phyloP scores from a whole-genome alignment of 2,329 filamentous ascomycete species.

The Pseudogymnoascus sp. region DNA sequence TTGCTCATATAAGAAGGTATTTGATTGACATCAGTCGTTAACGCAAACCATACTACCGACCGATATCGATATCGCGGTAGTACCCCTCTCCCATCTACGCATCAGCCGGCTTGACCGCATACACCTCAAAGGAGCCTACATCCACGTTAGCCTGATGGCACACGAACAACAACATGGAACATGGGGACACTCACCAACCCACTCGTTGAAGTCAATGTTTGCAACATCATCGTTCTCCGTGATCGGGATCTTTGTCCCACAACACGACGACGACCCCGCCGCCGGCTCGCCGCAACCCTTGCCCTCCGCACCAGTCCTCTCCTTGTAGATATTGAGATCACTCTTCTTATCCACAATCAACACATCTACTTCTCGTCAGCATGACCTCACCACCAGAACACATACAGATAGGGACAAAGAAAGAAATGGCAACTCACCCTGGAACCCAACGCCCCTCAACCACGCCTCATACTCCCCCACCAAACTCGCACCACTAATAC shows the following conservation, averaged over 20 bases:
- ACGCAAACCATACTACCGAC: not conserved
- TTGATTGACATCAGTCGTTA: slow-evolving; percentile 3
- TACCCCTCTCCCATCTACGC: not conserved
- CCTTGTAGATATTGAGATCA: slow-evolving; percentile 41
- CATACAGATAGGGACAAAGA: no score
- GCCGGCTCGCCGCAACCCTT: slow-evolving; percentile 11
- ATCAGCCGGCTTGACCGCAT: slow-evolving; percentile 35
- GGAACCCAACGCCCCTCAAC: slow-evolving; percentile 42
- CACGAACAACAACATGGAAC: not conserved
- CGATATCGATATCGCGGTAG: not conserved
- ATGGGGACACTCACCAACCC: slow-evolving; percentile 35
- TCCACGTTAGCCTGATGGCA: not conserved
- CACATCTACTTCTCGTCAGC: slow-evolving; percentile 27
- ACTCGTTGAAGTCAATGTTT: slow-evolving; percentile 40
- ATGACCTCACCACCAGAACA: no score
- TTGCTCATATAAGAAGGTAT: not conserved
- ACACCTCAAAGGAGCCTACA: slow-evolving; percentile 41
- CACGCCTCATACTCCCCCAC: slow-evolving; percentile 44
- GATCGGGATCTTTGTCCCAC: slow-evolving; percentile 6
- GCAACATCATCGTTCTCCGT: slow-evolving; percentile 14
- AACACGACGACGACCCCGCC: slow-evolving; percentile 11
- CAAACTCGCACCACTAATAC: slow-evolving; percentile 48
- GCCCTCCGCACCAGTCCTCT: slow-evolving; percentile 18
- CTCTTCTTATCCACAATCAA: slow-evolving; percentile 37
- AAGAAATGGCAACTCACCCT: no score